Evolutionary conservation across 2,329 filamentous ascomycete species (phyloP), one percentile per base, ranked within the genome.

Genomic region (Mycosphaerella arachidis): DNA sequence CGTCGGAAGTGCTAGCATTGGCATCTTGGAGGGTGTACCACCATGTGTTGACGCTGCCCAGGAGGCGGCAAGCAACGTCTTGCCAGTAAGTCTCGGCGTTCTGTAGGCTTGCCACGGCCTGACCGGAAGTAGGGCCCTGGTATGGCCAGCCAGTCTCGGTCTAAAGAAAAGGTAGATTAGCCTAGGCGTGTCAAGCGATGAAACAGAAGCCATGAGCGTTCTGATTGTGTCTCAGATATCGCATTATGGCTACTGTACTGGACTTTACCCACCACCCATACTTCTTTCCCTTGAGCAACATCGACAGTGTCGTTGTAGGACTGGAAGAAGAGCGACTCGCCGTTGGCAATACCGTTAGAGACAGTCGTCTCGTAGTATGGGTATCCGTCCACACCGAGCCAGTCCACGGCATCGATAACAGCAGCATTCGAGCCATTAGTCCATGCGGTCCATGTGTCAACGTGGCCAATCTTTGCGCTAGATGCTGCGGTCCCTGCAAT

Each of bases 141-240:
- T 91, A 84, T 54, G 91, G 91, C 85, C 89, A 93, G 66, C 91
- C 92, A 13, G 90, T 93, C 81, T 95, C 91, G 29, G 91, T 94
- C 16, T 29, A 52, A 12, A 54, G 53, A n/a, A 52, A 12, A 54
- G 53, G 27, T 13, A 48, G 35, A n/a, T 56, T 13, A 56, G 54
- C 24, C 24, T 24, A 24, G 24, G 24, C 3, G 24, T 24, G 2
- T 3, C 24, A 24, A 1, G 24, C 24, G 24, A 24, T 24, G 24
- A 24, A 24, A 24, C 24, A 24, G 24, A 24, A 24, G 24, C 24
- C 24, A 24, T 24, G 24, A 24, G 24, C 24, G 24, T 24, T 24
- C 24, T 24, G 24, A 24, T 24, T 24, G 24, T 24, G 24, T 24
- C 24, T 24, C 24, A 24, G 24, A 24, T 24, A 3, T 24, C 24